A percentile compares a stretch with the other conserved stretches of the same genome.
Conservation (phyloP, 805 yeast species). For the Zygosaccharomyces kombuchaensis region DNA sequence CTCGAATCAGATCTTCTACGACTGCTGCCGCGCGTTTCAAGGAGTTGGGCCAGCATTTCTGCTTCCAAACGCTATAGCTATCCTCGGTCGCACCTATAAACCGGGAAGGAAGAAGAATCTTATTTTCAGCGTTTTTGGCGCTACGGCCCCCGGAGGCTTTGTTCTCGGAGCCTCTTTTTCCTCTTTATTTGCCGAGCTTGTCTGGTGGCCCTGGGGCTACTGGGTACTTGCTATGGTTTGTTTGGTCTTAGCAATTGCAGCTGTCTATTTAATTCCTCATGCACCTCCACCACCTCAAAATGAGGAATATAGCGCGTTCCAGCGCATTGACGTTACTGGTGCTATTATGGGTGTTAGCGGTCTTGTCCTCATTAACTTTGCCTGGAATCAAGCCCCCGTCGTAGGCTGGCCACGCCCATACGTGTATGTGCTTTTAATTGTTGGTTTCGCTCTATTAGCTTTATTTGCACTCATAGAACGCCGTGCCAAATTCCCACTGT, state of each 20-base stretch:
- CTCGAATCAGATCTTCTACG: constrained; percentile 18
- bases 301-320: constrained; percentile 3
- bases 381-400: constrained; percentile 65
- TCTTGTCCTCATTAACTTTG: constrained; percentile 52
- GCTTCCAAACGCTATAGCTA: constrained; percentile 56
- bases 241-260: constrained; percentile 30
- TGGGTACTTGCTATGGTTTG: constrained; percentile 45
- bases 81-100: constrained; percentile 41
- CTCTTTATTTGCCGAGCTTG: constrained; percentile 40
- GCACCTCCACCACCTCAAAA: constrained; percentile 1
- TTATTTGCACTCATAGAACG: constrained; percentile 45
- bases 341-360: constrained; percentile 49
- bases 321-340: constrained; percentile 42
- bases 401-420: constrained; percentile 57
- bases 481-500: constrained; percentile 43
- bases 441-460: constrained; percentile 40
- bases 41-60: constrained; percentile 61
- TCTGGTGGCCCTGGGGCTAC: constrained; percentile 61
- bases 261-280: constrained; percentile 40
- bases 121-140: constrained; percentile 55
- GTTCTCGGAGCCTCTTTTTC: constrained; percentile 51
- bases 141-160: constrained; percentile 61
- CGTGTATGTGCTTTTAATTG: constrained; percentile 46
- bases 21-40: constrained; percentile 51
- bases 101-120: constrained; percentile 48